These are phyloP conservation scores for Musa acuminata DNA, from an alignment of 176 grass and related monocot species.

Conservation along the genomic window DNA sequence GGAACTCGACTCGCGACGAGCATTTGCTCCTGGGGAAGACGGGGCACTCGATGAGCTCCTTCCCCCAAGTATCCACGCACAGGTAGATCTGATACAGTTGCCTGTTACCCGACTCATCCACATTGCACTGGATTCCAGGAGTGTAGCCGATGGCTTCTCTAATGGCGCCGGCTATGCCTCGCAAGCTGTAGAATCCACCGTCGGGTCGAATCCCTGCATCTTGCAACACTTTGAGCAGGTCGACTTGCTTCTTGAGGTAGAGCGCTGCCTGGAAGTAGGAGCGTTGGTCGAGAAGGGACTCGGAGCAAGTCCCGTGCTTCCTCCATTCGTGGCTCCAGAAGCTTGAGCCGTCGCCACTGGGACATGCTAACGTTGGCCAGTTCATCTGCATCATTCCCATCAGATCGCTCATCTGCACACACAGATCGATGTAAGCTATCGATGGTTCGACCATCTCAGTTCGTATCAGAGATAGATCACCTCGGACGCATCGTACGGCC, in stretches of 20 bases:
- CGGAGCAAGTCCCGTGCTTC: conserved; percentile 74
- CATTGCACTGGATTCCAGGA: conserved; percentile 71
- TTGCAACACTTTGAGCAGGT: conserved; percentile 36
- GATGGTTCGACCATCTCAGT: conserved; percentile 10
- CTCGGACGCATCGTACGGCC: conserved; percentile 8
- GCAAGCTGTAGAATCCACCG: conserved; percentile 46
- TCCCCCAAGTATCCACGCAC: conserved; percentile 45
- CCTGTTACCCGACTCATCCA: conserved; percentile 57
- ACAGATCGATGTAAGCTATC: neutral
- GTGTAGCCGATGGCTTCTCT: conserved; percentile 26
- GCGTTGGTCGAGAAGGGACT: conserved; percentile 33
- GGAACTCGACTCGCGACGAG: conserved; percentile 50
- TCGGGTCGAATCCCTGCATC: conserved; percentile 37
- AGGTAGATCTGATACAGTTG: conserved; percentile 92
- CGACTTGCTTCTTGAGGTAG: conserved; percentile 30
- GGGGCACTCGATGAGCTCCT: conserved; percentile 53
- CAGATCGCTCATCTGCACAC: conserved; percentile 44
- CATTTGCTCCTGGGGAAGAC: conserved; percentile 40
- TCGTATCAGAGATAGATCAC: neutral
- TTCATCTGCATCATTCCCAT: conserved; percentile 18
- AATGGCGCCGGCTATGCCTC: conserved; percentile 39
- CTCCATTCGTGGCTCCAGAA: conserved; percentile 86
- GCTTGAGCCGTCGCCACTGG: conserved; percentile 23
- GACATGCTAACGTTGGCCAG: conserved; percentile 71
- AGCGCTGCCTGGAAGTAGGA: conserved; percentile 50